Evolutionary conservation across 148 eudicot genomes (phyloP).

Genomic region (Nyssa sinensis): DNA sequence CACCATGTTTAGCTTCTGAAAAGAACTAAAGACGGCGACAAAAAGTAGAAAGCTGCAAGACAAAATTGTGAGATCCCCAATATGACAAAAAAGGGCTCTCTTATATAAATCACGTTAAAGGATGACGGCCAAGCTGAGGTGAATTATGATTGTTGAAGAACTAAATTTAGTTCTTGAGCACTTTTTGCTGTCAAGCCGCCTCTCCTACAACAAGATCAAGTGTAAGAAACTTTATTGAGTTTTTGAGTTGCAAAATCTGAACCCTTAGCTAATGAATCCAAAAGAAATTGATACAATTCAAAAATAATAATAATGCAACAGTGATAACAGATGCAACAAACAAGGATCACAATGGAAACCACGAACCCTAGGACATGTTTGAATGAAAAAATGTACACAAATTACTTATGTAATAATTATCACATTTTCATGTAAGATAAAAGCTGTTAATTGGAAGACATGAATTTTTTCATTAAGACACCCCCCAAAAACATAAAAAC

Average conservation of each 20-base stretch:
- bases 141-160: constrained; percentile 52
- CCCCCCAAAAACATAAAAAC: not conserved
- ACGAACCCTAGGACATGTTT: not conserved
- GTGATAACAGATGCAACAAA: not conserved
- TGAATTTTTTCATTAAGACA: not conserved
- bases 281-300: not conserved
- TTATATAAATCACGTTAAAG: constrained; percentile 4
- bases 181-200: constrained; percentile 67
- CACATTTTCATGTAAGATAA: not conserved
- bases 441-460: not conserved
- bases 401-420: not conserved
- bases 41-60: constrained; percentile 18
- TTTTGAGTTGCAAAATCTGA: not conserved
- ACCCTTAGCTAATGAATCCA: not conserved
- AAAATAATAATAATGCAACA: not conserved
- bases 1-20: not conserved
- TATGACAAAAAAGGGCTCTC: constrained; percentile 14
- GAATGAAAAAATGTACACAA: not conserved
- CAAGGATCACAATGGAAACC: not conserved
- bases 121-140: not conserved
- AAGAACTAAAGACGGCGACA: not conserved
- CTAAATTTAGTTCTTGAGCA: constrained; percentile 65
- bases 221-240: not conserved
- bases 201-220: constrained; percentile 47
- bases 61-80: constrained; percentile 25